A percentile compares a stretch with the other conserved stretches of the same genome.
These are phyloP conservation scores for Trematosphaeria pertusa DNA, from an alignment of 2,329 filamentous ascomycete genomes.

Conservation along the genomic window DNA sequence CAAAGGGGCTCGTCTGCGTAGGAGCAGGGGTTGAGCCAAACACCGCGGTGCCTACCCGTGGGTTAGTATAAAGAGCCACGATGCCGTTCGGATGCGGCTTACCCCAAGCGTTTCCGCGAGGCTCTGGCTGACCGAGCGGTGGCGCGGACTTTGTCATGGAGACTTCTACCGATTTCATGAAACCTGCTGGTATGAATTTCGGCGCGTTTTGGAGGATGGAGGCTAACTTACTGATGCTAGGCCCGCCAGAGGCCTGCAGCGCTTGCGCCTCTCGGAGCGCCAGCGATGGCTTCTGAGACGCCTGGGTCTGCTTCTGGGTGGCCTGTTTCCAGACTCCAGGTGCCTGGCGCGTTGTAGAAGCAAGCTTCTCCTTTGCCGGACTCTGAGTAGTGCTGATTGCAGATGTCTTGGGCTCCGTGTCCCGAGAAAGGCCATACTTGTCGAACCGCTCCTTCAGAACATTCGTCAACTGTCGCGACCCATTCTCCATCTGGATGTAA, in stretches of 20 bases:
- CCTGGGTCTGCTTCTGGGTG: not conserved
- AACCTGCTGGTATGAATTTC: not conserved
- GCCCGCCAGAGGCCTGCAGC: not conserved
- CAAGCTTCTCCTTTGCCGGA: not conserved
- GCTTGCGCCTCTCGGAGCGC: too few species aligned
- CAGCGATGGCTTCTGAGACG: not conserved
- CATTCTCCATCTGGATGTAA: constrained; percentile 8
- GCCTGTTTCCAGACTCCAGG: not conserved
- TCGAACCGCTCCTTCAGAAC: constrained; percentile 2
- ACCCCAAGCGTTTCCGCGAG: too few species aligned
- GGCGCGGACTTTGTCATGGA: too few species aligned
- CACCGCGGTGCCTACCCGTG: too few species aligned
- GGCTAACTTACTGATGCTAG: not conserved
- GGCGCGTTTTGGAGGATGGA: not conserved
- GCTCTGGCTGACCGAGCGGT: too few species aligned
- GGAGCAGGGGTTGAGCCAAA: too few species aligned
- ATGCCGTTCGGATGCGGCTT: too few species aligned
- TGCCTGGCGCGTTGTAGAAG: not conserved
- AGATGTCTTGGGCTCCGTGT: not conserved
- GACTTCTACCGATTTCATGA: too few species aligned
- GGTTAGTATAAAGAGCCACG: too few species aligned
- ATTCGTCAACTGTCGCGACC: constrained; percentile 7
- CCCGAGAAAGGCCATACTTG: constrained; percentile 7
- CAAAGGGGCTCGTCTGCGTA: too few species aligned
- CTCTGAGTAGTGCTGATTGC: not conserved